Base-by-base conservation (phyloP, 345 rosid genomes). In the Populus davidiana region DNA sequence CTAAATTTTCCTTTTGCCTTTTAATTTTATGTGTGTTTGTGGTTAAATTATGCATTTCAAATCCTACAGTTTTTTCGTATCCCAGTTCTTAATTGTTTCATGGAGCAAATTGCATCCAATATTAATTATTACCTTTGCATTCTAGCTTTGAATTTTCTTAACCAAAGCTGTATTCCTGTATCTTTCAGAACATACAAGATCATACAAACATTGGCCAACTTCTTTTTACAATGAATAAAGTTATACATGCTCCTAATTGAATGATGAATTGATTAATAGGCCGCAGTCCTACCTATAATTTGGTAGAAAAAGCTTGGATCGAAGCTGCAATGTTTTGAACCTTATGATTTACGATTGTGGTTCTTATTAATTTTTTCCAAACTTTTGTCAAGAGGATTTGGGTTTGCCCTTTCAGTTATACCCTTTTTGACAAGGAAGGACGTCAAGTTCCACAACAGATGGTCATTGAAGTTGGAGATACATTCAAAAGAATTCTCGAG, bases 381-480 rank as follows among this genome's bases (percentile, higher is more conserved):
- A 59, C 69, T 64, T 23, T 59, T 80, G 4, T 67, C 67, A 80
- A 47, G 54, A 75, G 71, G 66, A 78, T 75, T n/a, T 81, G 59
- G 75, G 20, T 72, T 86, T 78, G 1, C 50, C 74, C 68, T 81
- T 72, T 70, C 89, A 93, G 97, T 79, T 93, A 83, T 77, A 84
- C 81, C 16, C 93, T 93, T 70, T 93, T 86, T 38, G 93, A 90
- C 79, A 83, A 68, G 85, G 87, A 85, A 10, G 98, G 98, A 72
- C 54, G 72, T 76, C 89, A 91, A 81, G 81, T 93, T 78, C 89
- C 92, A 41, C 89, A 87, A 21, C 77, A 88, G 70, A 78, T 90
- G 81, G 98, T 91, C 72, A 83, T 84, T 73, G 85, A 85, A 87
- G 91, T 93, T 75, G 98, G 94, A 82, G 98, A 90, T 35, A 80